Base-by-base conservation (phyloP, 257 asterid genomes). In the Hygrophila difformis region DNA sequence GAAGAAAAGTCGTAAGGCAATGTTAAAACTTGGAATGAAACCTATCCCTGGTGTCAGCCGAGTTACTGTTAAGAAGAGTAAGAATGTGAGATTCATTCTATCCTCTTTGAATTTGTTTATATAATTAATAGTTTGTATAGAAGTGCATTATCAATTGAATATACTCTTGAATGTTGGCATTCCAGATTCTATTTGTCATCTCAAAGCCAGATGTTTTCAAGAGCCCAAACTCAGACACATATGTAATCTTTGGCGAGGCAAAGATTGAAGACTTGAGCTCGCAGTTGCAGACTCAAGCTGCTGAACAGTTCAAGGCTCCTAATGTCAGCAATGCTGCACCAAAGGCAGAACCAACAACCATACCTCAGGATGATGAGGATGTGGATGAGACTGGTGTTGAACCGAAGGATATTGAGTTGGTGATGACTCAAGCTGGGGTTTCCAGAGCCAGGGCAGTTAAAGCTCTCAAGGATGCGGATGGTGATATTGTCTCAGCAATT, bases 401-500 rank as follows among this genome's bases (percentile, higher is more conserved):
- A 12, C 81, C 81, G 0, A 74, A 79, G 74, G 83, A 79, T 65
- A 63, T 79, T 5, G 94, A 79, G 66, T 58, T 75, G 57, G 81
- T 75, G 57, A 82, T 82, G 85, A 75, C 78, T 0, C 84, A 75
- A 48, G 85, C 84, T 1, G 79, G 87, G 13, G 87, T 82, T 51
- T 53, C 94, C 1, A 73, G 84, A 59, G 66, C 60, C 18, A 64
- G 76, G 65, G 73, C 87, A 6, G 84, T 76, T 34, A 79, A 65
- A 63, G 73, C 91, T 54, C 88, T 81, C 38, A 78, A 67, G 74
- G 85, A 67, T 8, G 70, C 93, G 0, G 67, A 78, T 56, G 93
- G 94, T 15, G 84, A 76, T 55, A 76, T 78, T n/a, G 94, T 79
- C 18, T 51, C 84, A 2, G 87, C 91, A 49, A 79, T 82, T 42